Evolutionary conservation across 2,329 filamentous ascomycete species (phyloP).

Genomic region (Coniosporium tulheliwenetii): DNA sequence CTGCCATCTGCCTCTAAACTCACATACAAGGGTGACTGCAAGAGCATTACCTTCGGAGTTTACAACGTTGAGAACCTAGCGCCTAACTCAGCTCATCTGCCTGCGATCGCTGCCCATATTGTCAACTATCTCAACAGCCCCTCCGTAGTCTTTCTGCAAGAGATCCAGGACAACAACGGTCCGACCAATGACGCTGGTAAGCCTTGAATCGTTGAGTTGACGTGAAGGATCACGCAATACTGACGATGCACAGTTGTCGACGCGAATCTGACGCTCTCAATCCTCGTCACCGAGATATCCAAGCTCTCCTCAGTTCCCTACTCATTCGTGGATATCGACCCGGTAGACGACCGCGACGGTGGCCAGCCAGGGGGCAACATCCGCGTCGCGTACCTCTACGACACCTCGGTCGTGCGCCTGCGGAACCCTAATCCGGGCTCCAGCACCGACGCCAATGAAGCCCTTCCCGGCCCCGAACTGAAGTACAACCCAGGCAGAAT

Average conservation of each 20-base stretch:
- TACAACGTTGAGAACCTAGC: too few species aligned
- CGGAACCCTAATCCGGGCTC: constrained; percentile 41
- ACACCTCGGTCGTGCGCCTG: constrained; percentile 42
- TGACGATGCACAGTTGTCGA: constrained; percentile 26
- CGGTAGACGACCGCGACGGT: constrained; percentile 45
- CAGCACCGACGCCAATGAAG: constrained; percentile 38
- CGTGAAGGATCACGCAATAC: constrained; percentile 1
- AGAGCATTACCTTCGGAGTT: too few species aligned
- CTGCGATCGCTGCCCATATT: too few species aligned
- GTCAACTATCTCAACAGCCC: too few species aligned
- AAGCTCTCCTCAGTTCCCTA: constrained; percentile 36
- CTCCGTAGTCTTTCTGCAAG: too few species aligned
- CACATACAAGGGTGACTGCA: too few species aligned
- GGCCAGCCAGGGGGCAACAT: constrained; percentile 58
- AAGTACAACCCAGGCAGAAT: constrained; percentile 56
- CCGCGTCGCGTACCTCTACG: constrained; percentile 54
- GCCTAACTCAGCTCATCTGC: too few species aligned
- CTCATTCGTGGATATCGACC: constrained; percentile 42
- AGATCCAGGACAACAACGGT: too few species aligned
- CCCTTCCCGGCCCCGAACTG: constrained; percentile 42
- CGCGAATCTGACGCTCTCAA: constrained; percentile 43
- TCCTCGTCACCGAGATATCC: constrained; percentile 38
- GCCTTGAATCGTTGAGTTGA: constrained; percentile 27
- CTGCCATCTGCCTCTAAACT: constrained; percentile 32
- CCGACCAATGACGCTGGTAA: too few species aligned